Evolutionary conservation across 495 filamentous ascomycete species (phyloP), one percentile per base, ranked within the genome.

Genomic region (Hyaloscypha variabilis): DNA sequence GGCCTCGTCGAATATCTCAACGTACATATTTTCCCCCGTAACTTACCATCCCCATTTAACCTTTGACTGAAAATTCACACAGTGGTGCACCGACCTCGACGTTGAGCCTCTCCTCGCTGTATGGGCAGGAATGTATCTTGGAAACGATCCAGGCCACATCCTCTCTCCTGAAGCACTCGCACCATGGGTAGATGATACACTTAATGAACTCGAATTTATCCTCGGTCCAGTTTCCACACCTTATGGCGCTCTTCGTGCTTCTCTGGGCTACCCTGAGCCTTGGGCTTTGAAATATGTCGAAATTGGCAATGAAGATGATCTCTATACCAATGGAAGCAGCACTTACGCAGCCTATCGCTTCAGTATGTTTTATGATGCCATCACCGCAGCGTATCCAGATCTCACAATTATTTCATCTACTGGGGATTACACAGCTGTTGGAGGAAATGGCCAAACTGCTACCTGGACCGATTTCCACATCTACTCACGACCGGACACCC

Each of bases 1-100:
- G 84, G 83, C 8, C 23, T 68, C 5, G 39, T 67, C 30, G 69
- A 71, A 29, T 71, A 71, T 56, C 53, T 71, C 30, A 51, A 66
- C 19, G 62, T 69, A 26, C 25, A 58, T 52, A 4, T 57, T 36
- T 31, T 6, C 13, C 31, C 13, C 31, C 2, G 13, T 34, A 34
- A 34, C 42, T 21, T 13, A 3, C 2, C 39, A 19, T 26, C 24
- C 26, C 6, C 19, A 6, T 60, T 24, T 25, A 34, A 69, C n/a
- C 72, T 79, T 6, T 70, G 21, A 34, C 26, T 42, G 77, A 36
- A 81, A 84, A 63, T 84, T 81, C 62, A 69, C 83, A 1, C 75
- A 83, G 73, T 87, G 83, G 84, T 82, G 79, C 54, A 76, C 82
- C 61, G 83, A 87, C 59, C 80, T 85, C 76, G 72, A 75, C 2